Conservation (phyloP, 2,329 filamentous ascomycete genomes). For the Scedosporium apiospermum region DNA sequence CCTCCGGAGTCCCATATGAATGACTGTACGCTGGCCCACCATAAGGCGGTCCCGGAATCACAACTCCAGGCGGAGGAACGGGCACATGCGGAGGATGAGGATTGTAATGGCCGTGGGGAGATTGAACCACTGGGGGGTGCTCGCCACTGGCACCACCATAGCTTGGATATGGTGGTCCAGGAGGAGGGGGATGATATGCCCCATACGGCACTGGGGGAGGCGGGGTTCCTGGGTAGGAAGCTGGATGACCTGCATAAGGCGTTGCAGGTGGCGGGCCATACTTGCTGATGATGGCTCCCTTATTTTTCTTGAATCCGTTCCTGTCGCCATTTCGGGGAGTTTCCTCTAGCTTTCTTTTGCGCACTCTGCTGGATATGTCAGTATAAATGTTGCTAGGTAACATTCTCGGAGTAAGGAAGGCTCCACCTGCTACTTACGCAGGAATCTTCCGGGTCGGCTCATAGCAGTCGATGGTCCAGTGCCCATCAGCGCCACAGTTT, state of each 20-base stretch:
- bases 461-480: conserved; percentile 45
- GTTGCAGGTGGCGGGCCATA: conserved; percentile 19
- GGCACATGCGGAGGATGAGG: conserved; percentile 13
- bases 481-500: conserved; percentile 41
- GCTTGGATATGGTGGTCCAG: conserved; percentile 14
- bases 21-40: conserved; percentile 9
- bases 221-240: conserved; percentile 7
- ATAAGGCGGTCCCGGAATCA: conserved; percentile 11
- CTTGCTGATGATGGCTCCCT: conserved; percentile 25
- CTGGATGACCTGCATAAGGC: conserved; percentile 2
- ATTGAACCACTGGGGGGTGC: conserved; percentile 16
- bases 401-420: conserved; percentile 1
- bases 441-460: conserved; percentile 37
- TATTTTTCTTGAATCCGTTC: conserved; percentile 9
- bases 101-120: conserved; percentile 15
- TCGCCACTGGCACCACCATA: conserved; percentile 16
- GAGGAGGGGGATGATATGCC: conserved; percentile 16
- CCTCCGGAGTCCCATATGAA: background rate
- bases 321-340: background rate
- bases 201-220: conserved; percentile 13
- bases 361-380: conserved; percentile 22
- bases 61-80: conserved; percentile 13
- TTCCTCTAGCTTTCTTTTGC: background rate
- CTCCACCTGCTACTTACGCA: conserved; percentile 32
- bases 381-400: conserved; percentile 13